Percentiles rank a stretch among this genome's conserved stretches.
Evolutionary conservation across 2,329 filamentous ascomycete species (phyloP).

Genomic region (Aspergillus ochraceoroseus): DNA sequence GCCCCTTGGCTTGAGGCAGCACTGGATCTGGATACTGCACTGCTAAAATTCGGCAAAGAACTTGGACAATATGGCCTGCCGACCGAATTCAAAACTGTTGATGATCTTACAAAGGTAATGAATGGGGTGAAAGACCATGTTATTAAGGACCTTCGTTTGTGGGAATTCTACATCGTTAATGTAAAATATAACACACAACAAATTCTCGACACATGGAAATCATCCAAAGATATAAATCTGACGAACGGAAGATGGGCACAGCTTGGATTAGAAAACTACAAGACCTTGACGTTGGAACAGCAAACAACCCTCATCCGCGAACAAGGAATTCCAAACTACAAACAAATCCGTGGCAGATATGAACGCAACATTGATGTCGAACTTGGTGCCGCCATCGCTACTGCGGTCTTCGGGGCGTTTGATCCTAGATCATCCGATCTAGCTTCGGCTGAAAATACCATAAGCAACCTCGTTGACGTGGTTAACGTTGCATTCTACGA

Average conservation of each 20-base stretch:
- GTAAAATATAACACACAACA: constrained; percentile 66
- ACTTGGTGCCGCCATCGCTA: constrained; percentile 64
- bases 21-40: constrained; percentile 69
- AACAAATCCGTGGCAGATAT: constrained; percentile 75
- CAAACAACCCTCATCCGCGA: constrained; percentile 59
- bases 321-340: constrained; percentile 64
- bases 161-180: constrained; percentile 89
- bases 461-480: constrained; percentile 67
- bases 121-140: constrained; percentile 76
- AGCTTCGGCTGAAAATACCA: constrained; percentile 47
- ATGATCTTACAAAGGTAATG: constrained; percentile 77
- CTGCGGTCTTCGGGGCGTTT: constrained; percentile 64
- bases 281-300: constrained; percentile 52
- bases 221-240: constrained; percentile 32
- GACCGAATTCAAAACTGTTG: constrained; percentile 62
- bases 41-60: constrained; percentile 61
- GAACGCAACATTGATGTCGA: constrained; percentile 65
- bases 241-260: constrained; percentile 16
- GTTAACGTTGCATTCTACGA: constrained; percentile 84
- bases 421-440: constrained; percentile 45
- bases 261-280: constrained; percentile 47
- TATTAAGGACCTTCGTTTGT: constrained; percentile 70
- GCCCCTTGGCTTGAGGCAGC: constrained; percentile 67
- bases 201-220: constrained; percentile 66
- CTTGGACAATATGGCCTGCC: constrained; percentile 68